These are phyloP conservation scores for Ophiocordyceps camponoti-floridani DNA, from an alignment of 2,329 filamentous ascomycete species.

Conservation along the genomic window DNA sequence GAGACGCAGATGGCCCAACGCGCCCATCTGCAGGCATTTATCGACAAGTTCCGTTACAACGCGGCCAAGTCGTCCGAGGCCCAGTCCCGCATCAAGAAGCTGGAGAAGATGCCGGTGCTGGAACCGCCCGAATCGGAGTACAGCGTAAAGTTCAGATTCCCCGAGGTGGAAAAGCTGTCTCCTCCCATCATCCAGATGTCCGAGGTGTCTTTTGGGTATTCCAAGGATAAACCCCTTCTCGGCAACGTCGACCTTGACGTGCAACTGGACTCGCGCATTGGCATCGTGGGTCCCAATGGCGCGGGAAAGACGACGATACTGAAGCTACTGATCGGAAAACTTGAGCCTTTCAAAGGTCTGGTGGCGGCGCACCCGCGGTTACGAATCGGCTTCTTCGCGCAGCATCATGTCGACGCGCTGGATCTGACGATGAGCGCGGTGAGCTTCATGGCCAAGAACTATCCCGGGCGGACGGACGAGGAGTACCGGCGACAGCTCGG, in stretches of 20 bases:
- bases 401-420: conserved; percentile 93
- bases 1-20: conserved; percentile 94
- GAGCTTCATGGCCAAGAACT: conserved; percentile 86
- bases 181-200: conserved; percentile 97
- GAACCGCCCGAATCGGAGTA: conserved; percentile 87
- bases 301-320: conserved; percentile 97
- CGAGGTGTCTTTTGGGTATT: conserved; percentile 80
- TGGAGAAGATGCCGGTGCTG: conserved; percentile 90
- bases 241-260: conserved; percentile 86
- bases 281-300: conserved; percentile 97
- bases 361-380: conserved; percentile 81
- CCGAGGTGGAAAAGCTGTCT: conserved; percentile 91
- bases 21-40: conserved; percentile 90
- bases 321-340: conserved; percentile 83
- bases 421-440: conserved; percentile 82
- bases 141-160: conserved; percentile 91
- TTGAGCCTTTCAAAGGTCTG: conserved; percentile 57
- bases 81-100: conserved; percentile 96
- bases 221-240: conserved; percentile 59
- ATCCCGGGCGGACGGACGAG: conserved; percentile 82
- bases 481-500: conserved; percentile 92
- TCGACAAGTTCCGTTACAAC: conserved; percentile 99
- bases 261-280: conserved; percentile 92
- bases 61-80: conserved; percentile 97
- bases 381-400: conserved; percentile 89